A percentile compares a stretch with the other conserved stretches of the same genome.
Evolutionary conservation across 177 flowering plant species (phyloP).

Genomic region (Vitis hybrid): DNA sequence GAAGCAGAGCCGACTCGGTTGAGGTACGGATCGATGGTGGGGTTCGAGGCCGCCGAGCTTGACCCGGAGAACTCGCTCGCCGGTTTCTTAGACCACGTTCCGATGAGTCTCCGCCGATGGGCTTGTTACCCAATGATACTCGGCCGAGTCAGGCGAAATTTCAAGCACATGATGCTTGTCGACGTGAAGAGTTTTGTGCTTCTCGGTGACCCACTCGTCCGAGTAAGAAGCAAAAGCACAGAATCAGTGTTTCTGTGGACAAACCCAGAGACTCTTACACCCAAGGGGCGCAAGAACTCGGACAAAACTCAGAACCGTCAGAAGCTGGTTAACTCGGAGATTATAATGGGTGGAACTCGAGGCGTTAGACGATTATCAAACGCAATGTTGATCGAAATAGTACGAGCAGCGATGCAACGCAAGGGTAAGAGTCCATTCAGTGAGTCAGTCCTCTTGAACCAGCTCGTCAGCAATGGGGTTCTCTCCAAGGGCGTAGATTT

Average conservation of each 20-base stretch:
- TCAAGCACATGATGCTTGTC: conserved; percentile 66
- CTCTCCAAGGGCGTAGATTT: conserved; percentile 43
- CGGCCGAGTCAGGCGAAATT: conserved; percentile 69
- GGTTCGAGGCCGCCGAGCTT: conserved; percentile 68
- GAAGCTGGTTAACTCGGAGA: conserved; percentile 26
- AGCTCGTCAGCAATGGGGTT: conserved; percentile 50
- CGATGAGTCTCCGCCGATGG: conserved; percentile 75
- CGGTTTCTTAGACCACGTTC: conserved; percentile 67
- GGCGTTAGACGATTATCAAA: conserved; percentile 63
- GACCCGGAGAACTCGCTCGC: conserved; percentile 82
- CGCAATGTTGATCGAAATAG: conserved; percentile 66
- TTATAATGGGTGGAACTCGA: conserved; percentile 61
- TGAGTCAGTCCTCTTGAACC: conserved; percentile 65
- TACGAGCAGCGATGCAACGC: conserved; percentile 46
- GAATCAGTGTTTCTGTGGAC: conserved; percentile 40
- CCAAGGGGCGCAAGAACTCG: conserved; percentile 29
- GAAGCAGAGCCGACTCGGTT: conserved; percentile 36
- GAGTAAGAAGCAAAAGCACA: conserved; percentile 45
- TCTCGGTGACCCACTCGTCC: conserved; percentile 59
- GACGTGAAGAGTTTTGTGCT: conserved; percentile 45
- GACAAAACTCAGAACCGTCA: conserved; percentile 27
- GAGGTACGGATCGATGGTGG: conserved; percentile 79
- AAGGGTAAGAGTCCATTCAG: conserved; percentile 51
- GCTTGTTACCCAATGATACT: conserved; percentile 87
- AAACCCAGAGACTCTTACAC: conserved; percentile 9